A percentile compares a stretch with the other conserved stretches of the same genome.
Conservation (phyloP, 129 eudicot species). For the Tagetes patula region DNA sequence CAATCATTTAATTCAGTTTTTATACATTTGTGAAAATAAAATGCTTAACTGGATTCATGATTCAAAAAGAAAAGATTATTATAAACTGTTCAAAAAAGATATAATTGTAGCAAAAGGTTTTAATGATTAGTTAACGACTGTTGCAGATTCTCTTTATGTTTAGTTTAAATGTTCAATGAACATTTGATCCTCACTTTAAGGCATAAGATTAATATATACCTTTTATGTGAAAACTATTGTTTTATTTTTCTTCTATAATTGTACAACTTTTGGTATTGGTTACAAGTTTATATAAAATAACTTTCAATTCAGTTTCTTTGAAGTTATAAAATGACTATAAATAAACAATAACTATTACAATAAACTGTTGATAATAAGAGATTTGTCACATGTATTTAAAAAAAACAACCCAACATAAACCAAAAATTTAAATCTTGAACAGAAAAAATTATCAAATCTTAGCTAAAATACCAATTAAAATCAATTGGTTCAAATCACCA, state of each 20-base stretch:
- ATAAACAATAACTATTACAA: background rate
- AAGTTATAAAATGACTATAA: background rate
- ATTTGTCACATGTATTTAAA: background rate
- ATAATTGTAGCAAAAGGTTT: slow-evolving; percentile 1
- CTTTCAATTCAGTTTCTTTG: background rate
- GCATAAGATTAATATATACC: background rate
- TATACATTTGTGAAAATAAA: no score
- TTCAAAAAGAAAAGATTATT: no score
- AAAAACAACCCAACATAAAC: background rate
- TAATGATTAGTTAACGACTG: background rate
- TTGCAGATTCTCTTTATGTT: background rate
- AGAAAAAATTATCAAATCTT: background rate
- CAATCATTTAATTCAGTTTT: no score
- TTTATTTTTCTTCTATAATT: background rate
- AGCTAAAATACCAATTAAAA: background rate
- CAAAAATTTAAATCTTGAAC: background rate
- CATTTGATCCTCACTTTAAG: background rate
- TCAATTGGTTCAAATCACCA: background rate
- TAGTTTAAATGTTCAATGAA: background rate
- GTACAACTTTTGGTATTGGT: background rate
- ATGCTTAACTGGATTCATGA: background rate
- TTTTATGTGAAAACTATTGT: background rate
- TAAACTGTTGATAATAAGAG: background rate
- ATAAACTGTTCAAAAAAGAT: background rate
- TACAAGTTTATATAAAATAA: background rate